These are phyloP conservation scores for Graphium sp. DNA, from an alignment of 2,329 filamentous ascomycete species.

Conservation along the genomic window DNA sequence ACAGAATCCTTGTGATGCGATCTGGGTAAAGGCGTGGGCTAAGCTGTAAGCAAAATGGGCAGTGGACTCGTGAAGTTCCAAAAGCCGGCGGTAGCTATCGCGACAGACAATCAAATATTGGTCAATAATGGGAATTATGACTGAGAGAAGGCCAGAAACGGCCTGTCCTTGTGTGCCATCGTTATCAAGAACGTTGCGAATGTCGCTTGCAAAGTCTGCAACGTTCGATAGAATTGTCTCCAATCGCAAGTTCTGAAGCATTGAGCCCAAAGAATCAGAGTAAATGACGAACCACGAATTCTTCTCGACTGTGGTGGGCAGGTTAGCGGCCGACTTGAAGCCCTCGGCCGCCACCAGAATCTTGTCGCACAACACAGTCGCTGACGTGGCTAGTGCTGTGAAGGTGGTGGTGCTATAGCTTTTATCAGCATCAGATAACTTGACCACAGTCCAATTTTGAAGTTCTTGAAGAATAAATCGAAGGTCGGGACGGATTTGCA, in stretches of 20 bases:
- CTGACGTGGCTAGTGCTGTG: too few relatives aligned
- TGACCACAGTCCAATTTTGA: constrained; percentile 39
- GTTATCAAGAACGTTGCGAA: constrained; percentile 5
- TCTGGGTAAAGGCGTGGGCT: constrained; percentile 58
- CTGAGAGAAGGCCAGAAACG: constrained; percentile 27
- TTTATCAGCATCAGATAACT: constrained; percentile 9
- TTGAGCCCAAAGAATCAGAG: constrained; percentile 30
- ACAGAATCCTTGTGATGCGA: constrained; percentile 80
- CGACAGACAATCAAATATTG: constrained; percentile 52
- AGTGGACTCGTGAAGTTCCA: constrained; percentile 50
- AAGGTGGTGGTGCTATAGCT: too few relatives aligned
- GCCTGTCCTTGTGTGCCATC: too few relatives aligned
- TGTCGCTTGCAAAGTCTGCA: constrained; percentile 4
- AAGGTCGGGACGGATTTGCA: constrained; percentile 32
- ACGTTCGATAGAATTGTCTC: too few relatives aligned
- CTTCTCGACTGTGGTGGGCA: constrained; percentile 44
- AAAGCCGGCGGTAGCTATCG: constrained; percentile 38
- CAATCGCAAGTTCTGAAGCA: constrained; percentile 39
- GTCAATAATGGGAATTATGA: constrained; percentile 52
- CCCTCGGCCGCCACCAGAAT: constrained; percentile 69
- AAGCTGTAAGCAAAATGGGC: constrained; percentile 63
- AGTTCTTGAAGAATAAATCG: constrained; percentile 51
- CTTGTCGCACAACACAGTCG: constrained; percentile 53
- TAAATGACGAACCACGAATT: constrained; percentile 38
- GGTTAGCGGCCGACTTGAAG: constrained; percentile 34